These are phyloP conservation scores for Kodamaea ohmeri DNA, from an alignment of 1,139 yeast genomes.

Conservation along the genomic window DNA sequence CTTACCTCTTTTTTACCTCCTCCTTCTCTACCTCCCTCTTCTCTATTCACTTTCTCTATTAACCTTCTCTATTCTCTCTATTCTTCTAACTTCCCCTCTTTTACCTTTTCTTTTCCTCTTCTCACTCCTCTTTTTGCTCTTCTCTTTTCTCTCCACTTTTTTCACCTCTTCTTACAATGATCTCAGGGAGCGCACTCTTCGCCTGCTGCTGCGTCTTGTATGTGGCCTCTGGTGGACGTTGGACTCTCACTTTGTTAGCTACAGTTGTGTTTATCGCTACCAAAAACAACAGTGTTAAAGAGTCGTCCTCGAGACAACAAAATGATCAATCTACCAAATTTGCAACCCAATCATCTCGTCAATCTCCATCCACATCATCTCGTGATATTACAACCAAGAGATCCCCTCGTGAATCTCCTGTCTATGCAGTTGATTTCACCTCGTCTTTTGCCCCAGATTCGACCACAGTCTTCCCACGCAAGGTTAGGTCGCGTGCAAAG, in stretches of 20 bases:
- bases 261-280: slow-evolving; percentile 13
- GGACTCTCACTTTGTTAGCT: slow-evolving; percentile 22
- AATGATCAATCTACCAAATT: too few relatives aligned
- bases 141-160: neutral
- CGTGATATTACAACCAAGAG: too few relatives aligned
- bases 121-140: neutral
- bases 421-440: slow-evolving; percentile 46
- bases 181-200: slow-evolving; percentile 13
- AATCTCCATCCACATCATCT: neutral
- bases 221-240: slow-evolving; percentile 26
- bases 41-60: neutral
- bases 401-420: slow-evolving; percentile 28
- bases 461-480: slow-evolving; percentile 23
- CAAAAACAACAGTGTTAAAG: too few relatives aligned
- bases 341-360: too few relatives aligned
- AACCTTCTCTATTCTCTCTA: neutral
- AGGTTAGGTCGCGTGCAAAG: slow-evolving; percentile 22
- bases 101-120: neutral
- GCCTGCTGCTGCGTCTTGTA: slow-evolving; percentile 21
- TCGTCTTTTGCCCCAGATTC: slow-evolving; percentile 29
- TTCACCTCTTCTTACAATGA: slow-evolving; percentile 2
- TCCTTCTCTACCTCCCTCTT: neutral
- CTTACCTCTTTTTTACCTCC: neutral
- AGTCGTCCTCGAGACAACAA: too few relatives aligned
- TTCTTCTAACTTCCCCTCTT: neutral